A percentile compares a stretch with the other conserved stretches of the same genome.
phyloP scores from a whole-genome alignment of 75 land plant species.

The Isoetes taiwanensis region DNA sequence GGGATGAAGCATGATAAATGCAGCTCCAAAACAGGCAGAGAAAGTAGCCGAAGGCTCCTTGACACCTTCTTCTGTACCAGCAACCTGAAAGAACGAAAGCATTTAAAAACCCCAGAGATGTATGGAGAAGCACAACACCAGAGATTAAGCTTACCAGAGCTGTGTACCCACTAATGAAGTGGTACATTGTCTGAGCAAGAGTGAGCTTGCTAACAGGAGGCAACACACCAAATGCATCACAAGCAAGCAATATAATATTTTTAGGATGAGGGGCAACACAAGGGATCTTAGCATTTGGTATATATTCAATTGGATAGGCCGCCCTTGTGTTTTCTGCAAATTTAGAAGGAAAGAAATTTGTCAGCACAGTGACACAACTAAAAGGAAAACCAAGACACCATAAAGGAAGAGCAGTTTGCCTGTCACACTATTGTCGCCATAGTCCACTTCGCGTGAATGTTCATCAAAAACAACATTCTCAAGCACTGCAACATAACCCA shows the following conservation, averaged over 20 bases:
- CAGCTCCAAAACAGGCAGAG: conserved; percentile 20
- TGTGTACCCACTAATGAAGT: conserved; percentile 98
- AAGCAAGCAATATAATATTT: conserved; percentile 86
- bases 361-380: neutral
- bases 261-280: conserved; percentile 94
- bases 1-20: conserved; percentile 20
- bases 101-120: too few relatives aligned
- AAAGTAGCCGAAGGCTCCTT: conserved; percentile 19
- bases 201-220: conserved; percentile 97
- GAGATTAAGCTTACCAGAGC: conserved; percentile 58
- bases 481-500: conserved; percentile 25
- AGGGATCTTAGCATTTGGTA: conserved; percentile 85
- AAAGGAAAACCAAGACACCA: neutral
- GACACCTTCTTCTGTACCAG: conserved; percentile 20
- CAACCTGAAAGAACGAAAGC: too few relatives aligned
- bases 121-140: too few relatives aligned
- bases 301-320: conserved; percentile 88
- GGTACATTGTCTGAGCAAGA: conserved; percentile 93
- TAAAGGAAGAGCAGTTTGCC: conserved; percentile 8
- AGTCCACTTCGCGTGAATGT: conserved; percentile 33
- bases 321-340: conserved; percentile 88
- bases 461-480: conserved; percentile 43
- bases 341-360: neutral
- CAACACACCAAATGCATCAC: conserved; percentile 94
- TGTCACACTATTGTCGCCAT: conserved; percentile 30